A percentile compares a stretch with the other conserved stretches of the same genome.
phyloP scores from a whole-genome alignment of 345 rosid genomes.

The Citrus medica region DNA sequence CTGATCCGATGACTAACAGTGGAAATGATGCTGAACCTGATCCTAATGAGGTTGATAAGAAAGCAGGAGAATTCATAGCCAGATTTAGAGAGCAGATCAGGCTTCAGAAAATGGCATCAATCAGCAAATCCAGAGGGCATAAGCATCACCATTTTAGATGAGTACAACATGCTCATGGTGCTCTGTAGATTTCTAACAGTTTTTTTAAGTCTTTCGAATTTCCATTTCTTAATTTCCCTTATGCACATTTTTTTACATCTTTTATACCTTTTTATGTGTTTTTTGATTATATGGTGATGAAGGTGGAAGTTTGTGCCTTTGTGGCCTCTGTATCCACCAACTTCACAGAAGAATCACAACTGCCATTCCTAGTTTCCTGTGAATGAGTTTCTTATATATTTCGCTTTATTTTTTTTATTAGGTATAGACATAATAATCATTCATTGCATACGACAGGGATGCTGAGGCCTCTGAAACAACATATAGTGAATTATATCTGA shows the following conservation, averaged over 20 bases:
- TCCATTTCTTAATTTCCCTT: conserved; percentile 7
- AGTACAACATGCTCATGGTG: conserved; percentile 8
- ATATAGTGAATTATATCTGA: background rate
- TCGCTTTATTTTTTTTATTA: background rate
- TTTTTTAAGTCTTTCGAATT: background rate
- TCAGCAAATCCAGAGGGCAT: conserved; percentile 46
- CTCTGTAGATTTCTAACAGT: conserved; percentile 1
- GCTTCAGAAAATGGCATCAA: conserved; percentile 66
- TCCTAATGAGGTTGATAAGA: conserved; percentile 71
- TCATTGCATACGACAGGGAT: too few relatives aligned
- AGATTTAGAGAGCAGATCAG: conserved; percentile 83
- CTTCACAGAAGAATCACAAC: background rate
- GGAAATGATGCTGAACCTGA: conserved; percentile 37
- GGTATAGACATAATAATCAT: too few relatives aligned
- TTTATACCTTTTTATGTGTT: background rate
- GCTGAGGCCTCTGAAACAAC: too few relatives aligned
- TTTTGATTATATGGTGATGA: background rate
- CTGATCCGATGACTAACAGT: conserved; percentile 28
- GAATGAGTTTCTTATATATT: background rate
- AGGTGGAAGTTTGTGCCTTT: background rate
- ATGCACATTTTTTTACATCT: background rate
- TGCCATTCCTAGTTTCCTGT: background rate
- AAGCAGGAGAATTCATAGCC: conserved; percentile 93
- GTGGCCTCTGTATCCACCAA: conserved; percentile 5
- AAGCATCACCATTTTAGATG: conserved; percentile 39